Evolutionary conservation across 2,329 filamentous ascomycete species (phyloP).

Genomic region (Diaporthe humulicola): DNA sequence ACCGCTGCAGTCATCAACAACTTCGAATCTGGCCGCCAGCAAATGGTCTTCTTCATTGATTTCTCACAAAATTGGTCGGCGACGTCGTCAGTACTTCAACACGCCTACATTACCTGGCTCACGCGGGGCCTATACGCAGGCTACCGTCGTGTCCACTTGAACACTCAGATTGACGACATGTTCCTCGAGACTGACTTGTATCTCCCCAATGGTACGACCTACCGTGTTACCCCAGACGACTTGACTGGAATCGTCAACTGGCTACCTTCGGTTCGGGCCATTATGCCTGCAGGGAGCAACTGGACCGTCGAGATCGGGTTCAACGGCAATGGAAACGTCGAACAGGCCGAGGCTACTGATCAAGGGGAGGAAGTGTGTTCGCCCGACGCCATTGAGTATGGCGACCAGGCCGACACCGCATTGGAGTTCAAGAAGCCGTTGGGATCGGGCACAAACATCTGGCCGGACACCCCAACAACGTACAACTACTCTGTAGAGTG

Average conservation of each 20-base stretch:
- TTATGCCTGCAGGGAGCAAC: slow-evolving; percentile 20
- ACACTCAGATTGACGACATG: slow-evolving; percentile 28
- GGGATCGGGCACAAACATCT: slow-evolving; percentile 2
- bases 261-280: not conserved
- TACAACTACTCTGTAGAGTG: slow-evolving; percentile 10
- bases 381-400: slow-evolving; percentile 16
- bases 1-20: slow-evolving; percentile 25
- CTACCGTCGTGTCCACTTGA: slow-evolving; percentile 17
- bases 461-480: not conserved
- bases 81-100: slow-evolving; percentile 12
- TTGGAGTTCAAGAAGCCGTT: slow-evolving; percentile 24
- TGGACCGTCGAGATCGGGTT: slow-evolving; percentile 18
- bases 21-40: slow-evolving; percentile 17
- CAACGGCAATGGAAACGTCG: slow-evolving; percentile 23
- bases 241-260: slow-evolving; percentile 17
- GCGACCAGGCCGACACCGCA: slow-evolving; percentile 21
- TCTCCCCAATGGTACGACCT: slow-evolving; percentile 6
- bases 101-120: slow-evolving; percentile 19
- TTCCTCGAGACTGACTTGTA: slow-evolving; percentile 26
- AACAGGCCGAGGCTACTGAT: slow-evolving; percentile 10
- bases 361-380: not conserved
- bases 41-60: slow-evolving; percentile 29
- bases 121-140: slow-evolving; percentile 22
- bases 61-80: slow-evolving; percentile 19
- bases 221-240: slow-evolving; percentile 9